Percentiles rank a stretch among this genome's conserved stretches.
Conservation (phyloP, 2,329 filamentous ascomycete species). For the Tolypocladium pustulatum region DNA sequence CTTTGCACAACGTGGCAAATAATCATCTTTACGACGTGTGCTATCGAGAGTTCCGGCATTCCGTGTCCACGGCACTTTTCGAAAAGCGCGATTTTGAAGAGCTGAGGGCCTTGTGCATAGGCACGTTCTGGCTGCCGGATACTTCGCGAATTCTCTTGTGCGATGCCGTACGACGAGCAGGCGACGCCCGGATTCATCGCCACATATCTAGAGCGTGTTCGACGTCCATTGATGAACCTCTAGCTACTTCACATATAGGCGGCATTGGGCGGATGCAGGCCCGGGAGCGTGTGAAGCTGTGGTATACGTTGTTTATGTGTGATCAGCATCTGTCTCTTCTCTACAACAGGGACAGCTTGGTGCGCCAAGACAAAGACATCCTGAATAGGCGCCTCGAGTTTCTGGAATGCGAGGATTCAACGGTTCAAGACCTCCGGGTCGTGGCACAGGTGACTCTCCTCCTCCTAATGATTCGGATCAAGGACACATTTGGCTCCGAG, state of each 20-base stretch:
- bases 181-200: slow-evolving; percentile 25
- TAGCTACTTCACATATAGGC: not conserved
- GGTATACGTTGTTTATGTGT: not conserved
- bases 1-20: not conserved
- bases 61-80: slow-evolving; percentile 1
- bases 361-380: not conserved
- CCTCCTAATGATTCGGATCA: not conserved
- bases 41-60: not conserved
- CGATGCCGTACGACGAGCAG: slow-evolving; percentile 24
- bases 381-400: not conserved
- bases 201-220: not conserved
- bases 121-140: slow-evolving; percentile 17
- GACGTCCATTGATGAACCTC: not conserved
- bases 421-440: not conserved
- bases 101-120: slow-evolving; percentile 25
- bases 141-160: slow-evolving; percentile 28
- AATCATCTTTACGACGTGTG: not conserved
- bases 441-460: not conserved
- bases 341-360: not conserved
- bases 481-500: not conserved
- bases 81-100: slow-evolving; percentile 22
- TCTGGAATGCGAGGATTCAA: not conserved
- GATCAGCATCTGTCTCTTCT: not conserved
- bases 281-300: not conserved
- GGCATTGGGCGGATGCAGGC: not conserved